Base-by-base conservation (phyloP, 2,329 filamentous ascomycete genomes). In the Neofusicoccum parvum region DNA sequence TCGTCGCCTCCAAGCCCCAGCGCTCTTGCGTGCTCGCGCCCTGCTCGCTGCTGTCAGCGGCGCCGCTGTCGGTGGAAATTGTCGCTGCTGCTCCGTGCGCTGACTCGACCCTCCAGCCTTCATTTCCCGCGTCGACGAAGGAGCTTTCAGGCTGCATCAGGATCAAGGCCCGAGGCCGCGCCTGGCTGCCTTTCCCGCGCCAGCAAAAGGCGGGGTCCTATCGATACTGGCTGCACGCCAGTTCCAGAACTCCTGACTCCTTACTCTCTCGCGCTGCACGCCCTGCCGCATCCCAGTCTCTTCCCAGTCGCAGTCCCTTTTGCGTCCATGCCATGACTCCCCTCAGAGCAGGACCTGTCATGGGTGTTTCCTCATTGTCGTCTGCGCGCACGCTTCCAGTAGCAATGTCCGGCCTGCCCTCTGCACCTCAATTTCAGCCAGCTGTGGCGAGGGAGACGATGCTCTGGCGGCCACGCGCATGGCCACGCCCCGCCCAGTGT, bases 401-500 rank as follows among this genome's bases (percentile, higher is more conserved):
- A 58, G 32, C 46, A 58, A 65, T 65, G 53, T 65, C 63, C 63
- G 63, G 63, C 63, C 36, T 59, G 63, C 17, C 53, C 63, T 65
- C 43, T 58, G 63, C 63, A 51, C 53, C 63, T 65, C 63, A 60
- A 59, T 65, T 64, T 64, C 49, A 64, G 49, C 49, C 62, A 20
- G 39, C 58, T 49, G 43, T 62, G 58, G 36, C 46, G 56, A 62
- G 45, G 43, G n/a, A 39, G 46, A 51, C 48, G 15, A 27, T 54
- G 12, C 17, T 41, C 41, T 15, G 14, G 34, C 23, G 34, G 54
- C 54, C 54, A 41, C 23, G n/a, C 32, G 43, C 56, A 37, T 48
- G 56, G 56, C 56, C 56, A 48, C 32, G 56, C 15, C 15, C 56
- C 43, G 56, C 27, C 43, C 56, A 48, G 56, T 60, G 56, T 60